Conservation (phyloP, 352 stramenopile species). For the Phytopythium montanum region DNA sequence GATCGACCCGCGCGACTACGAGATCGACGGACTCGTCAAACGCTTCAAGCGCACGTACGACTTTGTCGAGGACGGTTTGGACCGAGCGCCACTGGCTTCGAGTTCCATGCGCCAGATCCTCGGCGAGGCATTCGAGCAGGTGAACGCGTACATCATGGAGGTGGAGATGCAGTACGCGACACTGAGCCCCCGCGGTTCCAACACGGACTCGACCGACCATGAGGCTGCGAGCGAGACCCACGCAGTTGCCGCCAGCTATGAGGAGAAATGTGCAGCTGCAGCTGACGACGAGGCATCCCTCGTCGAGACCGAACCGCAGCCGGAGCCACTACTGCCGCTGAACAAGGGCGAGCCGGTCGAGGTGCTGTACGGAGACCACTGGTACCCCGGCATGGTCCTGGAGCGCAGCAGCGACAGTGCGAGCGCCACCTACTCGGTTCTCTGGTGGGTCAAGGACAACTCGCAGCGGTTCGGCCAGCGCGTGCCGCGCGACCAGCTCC, state of each 20-base stretch:
- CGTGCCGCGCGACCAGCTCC: slow-evolving; percentile 46
- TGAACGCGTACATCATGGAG: slow-evolving; percentile 41
- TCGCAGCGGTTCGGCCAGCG: slow-evolving; percentile 67
- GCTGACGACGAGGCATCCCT: neutral
- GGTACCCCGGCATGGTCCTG: slow-evolving; percentile 66
- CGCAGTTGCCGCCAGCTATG: neutral
- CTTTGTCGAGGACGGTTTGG: slow-evolving; percentile 50
- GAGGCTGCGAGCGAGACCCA: neutral
- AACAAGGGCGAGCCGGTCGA: slow-evolving; percentile 65
- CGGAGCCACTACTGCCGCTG: neutral
- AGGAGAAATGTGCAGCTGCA: neutral
- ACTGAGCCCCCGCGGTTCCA: slow-evolving; percentile 33
- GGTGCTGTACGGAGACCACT: slow-evolving; percentile 43
- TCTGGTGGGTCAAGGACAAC: slow-evolving; percentile 82
- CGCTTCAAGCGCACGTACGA: slow-evolving; percentile 70
- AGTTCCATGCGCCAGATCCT: slow-evolving; percentile 71
- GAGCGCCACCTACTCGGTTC: slow-evolving; percentile 54
- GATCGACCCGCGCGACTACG: slow-evolving; percentile 77
- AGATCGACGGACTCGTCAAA: slow-evolving; percentile 74
- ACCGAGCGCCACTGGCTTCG: slow-evolving; percentile 43
- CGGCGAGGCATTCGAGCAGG: slow-evolving; percentile 54
- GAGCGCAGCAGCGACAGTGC: slow-evolving; percentile 44
- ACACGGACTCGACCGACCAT: slow-evolving; percentile 9
- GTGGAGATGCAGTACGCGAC: slow-evolving; percentile 61
- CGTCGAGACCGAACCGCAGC: neutral